Conservation (phyloP, 306 rosid genomes). For the Cicer bijugum region DNA sequence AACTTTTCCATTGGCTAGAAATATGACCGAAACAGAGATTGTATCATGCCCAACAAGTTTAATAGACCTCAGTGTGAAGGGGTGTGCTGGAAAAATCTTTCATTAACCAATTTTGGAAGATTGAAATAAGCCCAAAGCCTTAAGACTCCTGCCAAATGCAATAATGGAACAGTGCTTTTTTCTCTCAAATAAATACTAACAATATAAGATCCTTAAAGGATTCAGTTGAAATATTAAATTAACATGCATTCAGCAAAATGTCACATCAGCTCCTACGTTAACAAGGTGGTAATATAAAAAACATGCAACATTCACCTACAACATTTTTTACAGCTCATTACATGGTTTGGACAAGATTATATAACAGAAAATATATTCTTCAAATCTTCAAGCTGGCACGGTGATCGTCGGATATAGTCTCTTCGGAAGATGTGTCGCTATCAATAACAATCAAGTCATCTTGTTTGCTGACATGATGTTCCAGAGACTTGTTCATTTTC, state of each 20-base stretch:
- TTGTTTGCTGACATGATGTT: constrained; percentile 37
- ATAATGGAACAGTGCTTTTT: constrained; percentile 8
- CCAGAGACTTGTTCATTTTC: constrained; percentile 47
- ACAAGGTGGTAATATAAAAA: constrained; percentile 44
- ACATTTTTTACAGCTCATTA: constrained; percentile 38
- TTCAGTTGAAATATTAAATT: constrained; percentile 19
- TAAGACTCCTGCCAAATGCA: neutral
- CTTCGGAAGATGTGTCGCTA: constrained; percentile 71
- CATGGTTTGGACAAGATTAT: constrained; percentile 8
- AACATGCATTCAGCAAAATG: constrained; percentile 29
- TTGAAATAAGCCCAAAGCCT: neutral
- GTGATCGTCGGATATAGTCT: constrained; percentile 67
- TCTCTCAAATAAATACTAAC: neutral
- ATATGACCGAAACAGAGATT: neutral
- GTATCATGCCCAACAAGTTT: neutral
- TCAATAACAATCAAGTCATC: constrained; percentile 57
- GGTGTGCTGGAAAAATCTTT: neutral
- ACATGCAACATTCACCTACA: constrained; percentile 40
- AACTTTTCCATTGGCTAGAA: neutral
- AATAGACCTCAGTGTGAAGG: neutral
- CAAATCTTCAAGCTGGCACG: constrained; percentile 49
- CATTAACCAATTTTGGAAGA: neutral
- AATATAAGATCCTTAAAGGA: constrained; percentile 20
- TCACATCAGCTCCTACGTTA: constrained; percentile 37
- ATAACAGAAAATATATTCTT: constrained; percentile 37